Evolutionary conservation across 192 early-diverging fungal species (phyloP).

Genomic region (Rhizophagus prolifer): DNA sequence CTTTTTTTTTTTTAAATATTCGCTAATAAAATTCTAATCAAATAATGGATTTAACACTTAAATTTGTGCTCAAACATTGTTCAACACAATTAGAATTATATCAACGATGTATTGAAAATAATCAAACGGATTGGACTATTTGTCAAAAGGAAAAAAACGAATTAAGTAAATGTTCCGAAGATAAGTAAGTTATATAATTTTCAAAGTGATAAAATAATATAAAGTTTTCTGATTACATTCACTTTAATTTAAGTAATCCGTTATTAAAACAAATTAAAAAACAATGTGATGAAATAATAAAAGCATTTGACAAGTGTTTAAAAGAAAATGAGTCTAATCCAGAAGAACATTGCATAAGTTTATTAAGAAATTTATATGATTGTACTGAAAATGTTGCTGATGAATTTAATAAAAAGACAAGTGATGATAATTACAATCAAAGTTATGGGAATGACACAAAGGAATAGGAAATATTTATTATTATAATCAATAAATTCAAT

Average conservation of each 20-base stretch:
- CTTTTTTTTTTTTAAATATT: too few species aligned
- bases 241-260: neutral
- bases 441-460: neutral
- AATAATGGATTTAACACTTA: slow-evolving; percentile 30
- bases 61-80: slow-evolving; percentile 31
- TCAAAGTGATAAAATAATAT: neutral
- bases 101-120: slow-evolving; percentile 29
- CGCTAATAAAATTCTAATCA: too few species aligned
- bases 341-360: neutral
- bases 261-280: slow-evolving; percentile 2
- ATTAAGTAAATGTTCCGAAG: slow-evolving; percentile 32
- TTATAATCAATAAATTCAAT: too few species aligned
- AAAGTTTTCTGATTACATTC: neutral
- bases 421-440: too few species aligned
- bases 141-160: slow-evolving; percentile 20
- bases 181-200: slow-evolving; percentile 20
- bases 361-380: slow-evolving; percentile 3
- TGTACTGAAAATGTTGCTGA: neutral
- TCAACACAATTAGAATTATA: slow-evolving; percentile 21
- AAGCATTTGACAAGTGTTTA: slow-evolving; percentile 9
- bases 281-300: slow-evolving; percentile 1
- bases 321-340: slow-evolving; percentile 8
- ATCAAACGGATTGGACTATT: slow-evolving; percentile 5
- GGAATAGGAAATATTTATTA: neutral
- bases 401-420: neutral